Evolutionary conservation across 345 rosid genomes (phyloP), one percentile per base, ranked within the genome.

Genomic region (Rhodamnia argentea): DNA sequence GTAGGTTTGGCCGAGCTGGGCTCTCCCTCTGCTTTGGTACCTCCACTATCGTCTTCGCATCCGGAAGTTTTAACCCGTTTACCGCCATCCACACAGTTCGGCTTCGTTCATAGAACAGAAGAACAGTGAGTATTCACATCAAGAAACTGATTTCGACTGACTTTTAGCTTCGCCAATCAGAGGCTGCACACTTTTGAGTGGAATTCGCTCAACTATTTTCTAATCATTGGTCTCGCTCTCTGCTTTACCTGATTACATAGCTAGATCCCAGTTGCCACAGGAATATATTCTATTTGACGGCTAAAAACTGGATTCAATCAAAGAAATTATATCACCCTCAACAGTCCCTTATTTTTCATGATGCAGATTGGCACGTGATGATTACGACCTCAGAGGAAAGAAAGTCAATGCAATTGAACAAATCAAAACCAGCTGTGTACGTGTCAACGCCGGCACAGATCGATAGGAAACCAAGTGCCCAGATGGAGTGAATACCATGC

Each of bases 1-100:
- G 86, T 89, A 82, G 87, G 91, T 89, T 93, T 93, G 88, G 90
- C 94, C 40, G 94, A 91, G 81, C 91, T 84, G 87, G 87, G 92
- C 86, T 88, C 91, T 70, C 84, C 92, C 86, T 91, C 95, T 92
- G 51, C 85, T 87, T 90, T 42, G 74, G 40, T n/a, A 52, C 14
- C 83, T 13, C 83, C 91, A 83, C 82, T 87, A 70, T 87, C 89
- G 82, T 91, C 94, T 52, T 95, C 94, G 78, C 78, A 70, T 85
- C 89, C 86, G 90, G 89, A 85, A 53, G 93, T 86, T 88, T 92
- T 94, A 15, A 92, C 86, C 91, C 92, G 88, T 88, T 94, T 93
- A 23, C 89, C 90, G 87, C 90, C 94, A 85, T 87, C 85, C 85
- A 90, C 92, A 86, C 52, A 88, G 47, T 9, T 70, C 13, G 13